Percentiles rank a stretch among this genome's conserved stretches.
These are phyloP conservation scores for Penicillium sp. DNA, from an alignment of 2,329 filamentous ascomycete genomes.

Conservation along the genomic window DNA sequence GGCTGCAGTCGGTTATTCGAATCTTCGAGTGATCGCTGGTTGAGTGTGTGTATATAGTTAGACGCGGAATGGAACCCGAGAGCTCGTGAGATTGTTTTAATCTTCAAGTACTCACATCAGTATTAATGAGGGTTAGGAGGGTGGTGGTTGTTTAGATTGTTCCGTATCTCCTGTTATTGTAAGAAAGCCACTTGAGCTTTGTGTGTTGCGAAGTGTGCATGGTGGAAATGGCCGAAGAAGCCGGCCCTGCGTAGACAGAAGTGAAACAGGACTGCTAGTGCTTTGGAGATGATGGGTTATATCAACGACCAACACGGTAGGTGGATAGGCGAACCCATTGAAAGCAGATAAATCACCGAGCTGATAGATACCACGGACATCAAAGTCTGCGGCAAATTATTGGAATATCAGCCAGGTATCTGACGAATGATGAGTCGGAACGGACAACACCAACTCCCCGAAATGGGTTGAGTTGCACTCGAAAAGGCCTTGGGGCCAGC, in stretches of 20 bases:
- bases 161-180: not conserved
- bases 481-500: not conserved
- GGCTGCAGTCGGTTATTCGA: conserved; percentile 25
- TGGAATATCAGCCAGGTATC: not conserved
- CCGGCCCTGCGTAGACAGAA: not conserved
- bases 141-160: not conserved
- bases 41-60: not conserved
- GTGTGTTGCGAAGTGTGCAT: too few species aligned
- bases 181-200: not conserved
- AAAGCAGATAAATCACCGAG: not conserved
- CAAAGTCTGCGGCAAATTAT: not conserved
- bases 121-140: not conserved
- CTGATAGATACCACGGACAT: not conserved
- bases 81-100: not conserved
- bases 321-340: too few species aligned
- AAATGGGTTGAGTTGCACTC: not conserved
- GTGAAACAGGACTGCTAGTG: not conserved
- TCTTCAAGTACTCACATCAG: not conserved
- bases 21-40: conserved; percentile 21
- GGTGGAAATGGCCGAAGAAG: not conserved
- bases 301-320: too few species aligned
- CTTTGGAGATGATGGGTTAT: not conserved
- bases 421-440: not conserved
- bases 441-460: not conserved
- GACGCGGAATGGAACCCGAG: not conserved